Conservation (phyloP, 2,329 filamentous ascomycete genomes). For the Shiraia sp. region DNA sequence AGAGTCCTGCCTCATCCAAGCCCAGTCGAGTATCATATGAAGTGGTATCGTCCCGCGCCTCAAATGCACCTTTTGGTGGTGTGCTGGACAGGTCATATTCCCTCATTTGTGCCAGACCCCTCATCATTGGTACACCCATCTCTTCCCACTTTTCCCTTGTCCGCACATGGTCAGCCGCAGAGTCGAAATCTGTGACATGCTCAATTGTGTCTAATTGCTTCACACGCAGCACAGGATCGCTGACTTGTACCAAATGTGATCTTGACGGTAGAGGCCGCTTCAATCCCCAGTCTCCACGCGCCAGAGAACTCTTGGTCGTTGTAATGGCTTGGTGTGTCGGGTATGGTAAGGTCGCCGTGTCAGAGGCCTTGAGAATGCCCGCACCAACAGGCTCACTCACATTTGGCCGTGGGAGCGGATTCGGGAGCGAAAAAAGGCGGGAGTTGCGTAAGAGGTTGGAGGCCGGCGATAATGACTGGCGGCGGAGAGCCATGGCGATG, state of each 20-base stretch:
- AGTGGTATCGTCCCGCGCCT: constrained; percentile 37
- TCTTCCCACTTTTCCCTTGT: constrained; percentile 87
- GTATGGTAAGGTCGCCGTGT: constrained; percentile 73
- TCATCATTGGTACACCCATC: constrained; percentile 71
- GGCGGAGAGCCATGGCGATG: constrained; percentile 43
- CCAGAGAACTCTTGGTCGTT: constrained; percentile 72
- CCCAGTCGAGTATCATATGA: constrained; percentile 30
- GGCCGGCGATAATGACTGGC: constrained; percentile 58
- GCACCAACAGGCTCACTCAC: constrained; percentile 50
- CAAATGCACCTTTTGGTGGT: constrained; percentile 33
- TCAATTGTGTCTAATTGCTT: constrained; percentile 81
- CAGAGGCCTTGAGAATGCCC: constrained; percentile 59
- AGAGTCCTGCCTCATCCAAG: constrained; percentile 31
- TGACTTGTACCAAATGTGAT: constrained; percentile 67
- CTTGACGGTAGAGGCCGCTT: constrained; percentile 81
- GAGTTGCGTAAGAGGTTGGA: constrained; percentile 79
- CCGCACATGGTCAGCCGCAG: constrained; percentile 77
- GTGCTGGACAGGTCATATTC: constrained; percentile 16
- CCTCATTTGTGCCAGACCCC: constrained; percentile 25
- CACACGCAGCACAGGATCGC: constrained; percentile 74
- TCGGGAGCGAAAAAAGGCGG: constrained; percentile 85
- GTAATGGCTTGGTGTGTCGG: constrained; percentile 85
- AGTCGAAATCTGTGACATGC: constrained; percentile 86
- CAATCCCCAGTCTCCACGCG: constrained; percentile 87
- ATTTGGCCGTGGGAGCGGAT: constrained; percentile 68